These are phyloP conservation scores for Cyamopsis tetragonoloba DNA, from an alignment of 306 rosid species.

Conservation along the genomic window DNA sequence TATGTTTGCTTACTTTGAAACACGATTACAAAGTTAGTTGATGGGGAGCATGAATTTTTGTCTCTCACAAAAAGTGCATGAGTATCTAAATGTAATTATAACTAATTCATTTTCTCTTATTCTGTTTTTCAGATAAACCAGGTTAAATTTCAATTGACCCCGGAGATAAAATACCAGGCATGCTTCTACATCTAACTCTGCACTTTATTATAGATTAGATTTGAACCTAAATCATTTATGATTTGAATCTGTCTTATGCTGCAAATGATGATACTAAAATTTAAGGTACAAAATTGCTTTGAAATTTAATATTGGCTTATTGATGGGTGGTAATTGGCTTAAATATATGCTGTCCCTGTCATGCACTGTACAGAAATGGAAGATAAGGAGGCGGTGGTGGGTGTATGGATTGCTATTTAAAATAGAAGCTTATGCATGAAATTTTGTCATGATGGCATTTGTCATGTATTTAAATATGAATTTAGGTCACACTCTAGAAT, in stretches of 20 bases:
- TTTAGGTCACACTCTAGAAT: not conserved
- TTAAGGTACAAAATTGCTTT: not conserved
- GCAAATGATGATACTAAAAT: not conserved
- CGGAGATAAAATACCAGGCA: conserved; percentile 94
- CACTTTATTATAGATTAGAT: conserved; percentile 9
- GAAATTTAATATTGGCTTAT: not conserved
- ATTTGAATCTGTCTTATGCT: not conserved
- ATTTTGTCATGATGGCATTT: not conserved
- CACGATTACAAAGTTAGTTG: no score
- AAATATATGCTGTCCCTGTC: conserved; percentile 1
- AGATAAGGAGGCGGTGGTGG: not conserved
- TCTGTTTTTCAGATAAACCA: conserved; percentile 67
- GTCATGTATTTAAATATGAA: not conserved
- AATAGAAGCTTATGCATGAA: not conserved
- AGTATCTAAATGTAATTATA: not conserved
- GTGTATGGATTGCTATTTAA: not conserved
- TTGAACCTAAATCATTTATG: not conserved
- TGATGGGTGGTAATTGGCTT: not conserved
- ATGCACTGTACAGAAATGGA: not conserved
- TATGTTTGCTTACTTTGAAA: no score
- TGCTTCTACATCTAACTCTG: conserved; percentile 24
- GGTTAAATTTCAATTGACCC: conserved; percentile 90
- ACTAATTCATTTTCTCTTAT: conserved; percentile 16
- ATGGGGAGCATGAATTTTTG: no score
- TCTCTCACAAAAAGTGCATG: no score